Base-by-base conservation (phyloP, 2,329 filamentous ascomycete species). In the Amauroascus niger region DNA sequence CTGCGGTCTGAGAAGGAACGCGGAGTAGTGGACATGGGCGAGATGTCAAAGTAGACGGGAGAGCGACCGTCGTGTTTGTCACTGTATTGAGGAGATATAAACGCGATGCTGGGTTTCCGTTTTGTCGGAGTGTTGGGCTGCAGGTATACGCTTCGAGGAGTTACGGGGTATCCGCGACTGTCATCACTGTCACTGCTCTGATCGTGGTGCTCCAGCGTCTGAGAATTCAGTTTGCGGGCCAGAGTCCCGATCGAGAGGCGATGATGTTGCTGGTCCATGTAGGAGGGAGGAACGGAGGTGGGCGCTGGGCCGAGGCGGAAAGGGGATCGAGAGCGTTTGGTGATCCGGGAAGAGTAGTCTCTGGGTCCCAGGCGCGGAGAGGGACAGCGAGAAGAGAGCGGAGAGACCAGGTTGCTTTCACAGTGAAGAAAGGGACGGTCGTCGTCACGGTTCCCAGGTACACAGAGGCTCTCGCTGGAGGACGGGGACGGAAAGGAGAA, bases 201-300 rank as follows among this genome's bases (percentile, higher is more conserved):
- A 28, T 57, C 53, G 1, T 64, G 60, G 7, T 61, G 60, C 18
- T 67, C 60, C 13, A 72, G 64, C 2, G 65, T 67, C 53, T 72
- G 70, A 54, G 70, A 69, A 55, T 71, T 65, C 4, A 72, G 57
- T 61, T 70, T 70, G 49, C 66, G 63, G 5, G 70, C 71, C 52
- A 72, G 57, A 1, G 67, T 68, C 47, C 65, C 63, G 49, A 72
- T 71, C 5, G 70, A 72, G 16, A 72, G 65, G 14, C 60, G 61
- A 45, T 44, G n/a, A n/a, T n/a, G n/a, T n/a, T n/a, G 54, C 41
- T 30, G 49, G 30, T 65, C 60, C 39, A 68, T 65, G 56, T 71
- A 70, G 41, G 39, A 73, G 67, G 69, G 71, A 67, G 61, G 72
- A 59, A 58, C 76, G 37, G 62, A 76, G 14, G 70, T 72, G 8